Evolutionary conservation across 108 stramenopile genomes (phyloP), one percentile per base, ranked within the genome.

Genomic region (Skeletonema costatum): DNA sequence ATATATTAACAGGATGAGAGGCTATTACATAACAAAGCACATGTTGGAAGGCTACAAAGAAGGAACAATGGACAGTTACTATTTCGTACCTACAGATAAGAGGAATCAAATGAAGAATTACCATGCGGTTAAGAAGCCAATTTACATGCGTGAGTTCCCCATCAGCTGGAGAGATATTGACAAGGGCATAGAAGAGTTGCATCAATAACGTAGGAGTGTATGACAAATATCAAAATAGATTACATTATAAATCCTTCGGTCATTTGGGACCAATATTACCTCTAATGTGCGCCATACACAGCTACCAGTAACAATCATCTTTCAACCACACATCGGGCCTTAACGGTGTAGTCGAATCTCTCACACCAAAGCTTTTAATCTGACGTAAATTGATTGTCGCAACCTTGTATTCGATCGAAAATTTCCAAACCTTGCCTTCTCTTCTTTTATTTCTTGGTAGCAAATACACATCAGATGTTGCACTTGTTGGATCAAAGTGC

Each of bases 141-240:
- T 92, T 59, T 95, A 93, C 66, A 88, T 86, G 70, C 76, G 96
- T 31, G 96, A 97, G 75, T 97, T 91, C 44, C 95, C 92, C n/a
- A 85, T 85, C 12, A 73, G 84, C 51, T 97, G 97, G 97, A 66
- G 89, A 53, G 76, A 85, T 56, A 94, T 97, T 69, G 97, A 97
- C 59, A 86, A 68, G 13, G 82, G 81, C 30, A 75, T 82, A 25
- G 75, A 68, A 59, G 68, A 76, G 41, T 38, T 64, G 33, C 63
- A 64, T 31, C 59, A 60, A 60, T 30, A 60, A 29, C 10, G 9
- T 60, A 14, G 11, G 16, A 30, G 30, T 41, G 39, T 12, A 6
- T 8, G 36, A 25, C 25, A 25, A 0, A 25, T 0, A 25, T 25
- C 25, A 25, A 25, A 25, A 25, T 36, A 36, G 36, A 36, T 51